These are phyloP conservation scores for Diaporthe vexans DNA, from an alignment of 2,329 filamentous ascomycete species.

Conservation along the genomic window DNA sequence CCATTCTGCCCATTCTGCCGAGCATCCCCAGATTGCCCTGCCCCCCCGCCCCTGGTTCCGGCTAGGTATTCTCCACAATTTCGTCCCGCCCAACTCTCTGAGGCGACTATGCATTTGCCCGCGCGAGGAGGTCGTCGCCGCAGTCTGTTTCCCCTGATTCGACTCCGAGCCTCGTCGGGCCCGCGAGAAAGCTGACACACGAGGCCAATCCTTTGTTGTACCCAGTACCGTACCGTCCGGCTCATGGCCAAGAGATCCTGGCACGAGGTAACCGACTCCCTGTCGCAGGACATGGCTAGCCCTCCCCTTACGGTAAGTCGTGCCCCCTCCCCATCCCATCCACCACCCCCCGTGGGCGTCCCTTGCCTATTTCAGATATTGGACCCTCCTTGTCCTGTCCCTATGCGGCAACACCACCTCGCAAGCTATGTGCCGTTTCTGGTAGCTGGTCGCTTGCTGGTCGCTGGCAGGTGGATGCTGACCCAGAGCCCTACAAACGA, in stretches of 20 bases:
- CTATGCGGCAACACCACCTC: conserved; percentile 18
- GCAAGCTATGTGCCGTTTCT: neutral
- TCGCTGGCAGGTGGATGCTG: conserved; percentile 1
- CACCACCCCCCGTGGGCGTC: neutral
- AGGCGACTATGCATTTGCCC: conserved; percentile 27
- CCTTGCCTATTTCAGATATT: conserved; percentile 25
- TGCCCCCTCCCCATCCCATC: neutral
- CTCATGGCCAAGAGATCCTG: conserved; percentile 38
- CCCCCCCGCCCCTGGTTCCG: conserved; percentile 26
- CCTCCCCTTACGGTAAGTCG: conserved; percentile 25
- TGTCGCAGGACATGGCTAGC: conserved; percentile 29
- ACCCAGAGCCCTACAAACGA: conserved; percentile 4
- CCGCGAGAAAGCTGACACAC: conserved; percentile 21
- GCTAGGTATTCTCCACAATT: conserved; percentile 29
- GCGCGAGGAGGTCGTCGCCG: conserved; percentile 24
- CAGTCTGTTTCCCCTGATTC: conserved; percentile 29
- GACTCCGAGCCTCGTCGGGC: conserved; percentile 7
- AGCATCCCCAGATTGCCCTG: conserved; percentile 30
- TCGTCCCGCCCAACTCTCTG: conserved; percentile 28
- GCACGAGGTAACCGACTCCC: conserved; percentile 33
- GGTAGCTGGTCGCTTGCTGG: too few species aligned
- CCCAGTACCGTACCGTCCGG: conserved; percentile 20
- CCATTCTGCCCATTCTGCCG: conserved; percentile 28
- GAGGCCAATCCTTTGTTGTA: conserved; percentile 15
- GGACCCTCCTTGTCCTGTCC: conserved; percentile 25